Percentiles rank a stretch among this genome's conserved stretches.
These are phyloP conservation scores for Phytophthora hibernalis DNA, from an alignment of 352 stramenopile genomes.

Conservation along the genomic window DNA sequence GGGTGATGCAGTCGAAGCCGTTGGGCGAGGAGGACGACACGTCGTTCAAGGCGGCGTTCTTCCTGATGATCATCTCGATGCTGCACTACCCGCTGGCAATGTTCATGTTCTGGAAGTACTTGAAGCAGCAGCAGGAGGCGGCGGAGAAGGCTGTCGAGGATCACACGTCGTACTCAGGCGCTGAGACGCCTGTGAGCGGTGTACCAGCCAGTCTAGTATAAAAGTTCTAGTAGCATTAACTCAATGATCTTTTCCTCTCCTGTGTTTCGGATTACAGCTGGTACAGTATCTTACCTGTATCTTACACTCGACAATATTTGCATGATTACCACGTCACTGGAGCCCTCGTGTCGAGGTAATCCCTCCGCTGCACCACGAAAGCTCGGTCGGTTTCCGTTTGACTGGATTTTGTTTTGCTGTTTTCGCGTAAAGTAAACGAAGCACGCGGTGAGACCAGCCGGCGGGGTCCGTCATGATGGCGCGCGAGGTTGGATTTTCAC, in stretches of 20 bases:
- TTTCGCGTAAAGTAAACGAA: background rate
- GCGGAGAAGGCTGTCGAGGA: constrained; percentile 6
- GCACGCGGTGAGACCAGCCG: constrained; percentile 2
- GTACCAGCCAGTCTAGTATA: constrained; percentile 1
- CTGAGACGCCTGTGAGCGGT: constrained; percentile 8
- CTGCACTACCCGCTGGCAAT: no score
- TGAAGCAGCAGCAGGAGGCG: constrained; percentile 17
- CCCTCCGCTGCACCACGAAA: background rate
- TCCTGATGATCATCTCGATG: constrained; percentile 70
- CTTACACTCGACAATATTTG: background rate
- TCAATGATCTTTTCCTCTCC: background rate
- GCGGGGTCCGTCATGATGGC: background rate
- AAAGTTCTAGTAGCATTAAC: background rate
- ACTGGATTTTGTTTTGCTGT: background rate
- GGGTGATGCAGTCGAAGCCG: constrained; percentile 53
- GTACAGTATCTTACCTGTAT: background rate
- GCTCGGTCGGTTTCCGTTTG: background rate
- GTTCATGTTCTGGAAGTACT: constrained; percentile 45
- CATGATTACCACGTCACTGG: background rate
- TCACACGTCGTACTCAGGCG: constrained; percentile 10
- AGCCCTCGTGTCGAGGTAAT: background rate
- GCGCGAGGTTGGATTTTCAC: constrained; percentile 1
- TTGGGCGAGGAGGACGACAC: constrained; percentile 67
- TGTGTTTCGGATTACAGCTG: background rate
- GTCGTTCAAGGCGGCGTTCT: constrained; percentile 55